Conservation (phyloP, 2,329 filamentous ascomycete species). For the Penicillium sp. region DNA sequence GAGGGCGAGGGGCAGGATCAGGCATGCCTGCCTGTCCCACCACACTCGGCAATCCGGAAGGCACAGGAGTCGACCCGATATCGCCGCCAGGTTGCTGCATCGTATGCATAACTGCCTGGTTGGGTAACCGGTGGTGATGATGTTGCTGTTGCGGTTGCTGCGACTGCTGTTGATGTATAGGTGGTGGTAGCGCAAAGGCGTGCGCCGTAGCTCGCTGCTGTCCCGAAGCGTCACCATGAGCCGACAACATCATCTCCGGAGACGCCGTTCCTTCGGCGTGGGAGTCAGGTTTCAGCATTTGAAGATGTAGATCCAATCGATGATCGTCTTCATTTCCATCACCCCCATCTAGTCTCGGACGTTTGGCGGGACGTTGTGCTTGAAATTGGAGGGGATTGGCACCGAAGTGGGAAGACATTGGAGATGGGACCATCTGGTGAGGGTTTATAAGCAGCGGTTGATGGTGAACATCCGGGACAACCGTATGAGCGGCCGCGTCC, state of each 20-base stretch:
- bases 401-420: constrained; percentile 33
- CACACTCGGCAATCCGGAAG: constrained; percentile 70
- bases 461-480: constrained; percentile 29
- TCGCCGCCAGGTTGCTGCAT: constrained; percentile 58
- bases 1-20: constrained; percentile 70
- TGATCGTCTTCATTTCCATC: constrained; percentile 24
- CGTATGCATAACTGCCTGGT: constrained; percentile 63
- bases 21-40: constrained; percentile 88
- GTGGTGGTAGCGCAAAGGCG: constrained; percentile 36
- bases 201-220: constrained; percentile 27
- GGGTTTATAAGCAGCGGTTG: constrained; percentile 29
- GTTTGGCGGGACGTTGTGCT: constrained; percentile 31
- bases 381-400: constrained; percentile 30
- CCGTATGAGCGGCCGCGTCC: constrained; percentile 26
- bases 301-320: constrained; percentile 28
- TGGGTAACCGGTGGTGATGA: constrained; percentile 76
- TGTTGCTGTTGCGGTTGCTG: constrained; percentile 41
- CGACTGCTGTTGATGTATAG: constrained; percentile 47
- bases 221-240: constrained; percentile 28
- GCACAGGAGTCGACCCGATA: constrained; percentile 39
- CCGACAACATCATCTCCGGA: constrained; percentile 32
- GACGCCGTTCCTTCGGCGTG: constrained; percentile 29
- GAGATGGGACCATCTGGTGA: constrained; percentile 32
- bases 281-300: constrained; percentile 29
- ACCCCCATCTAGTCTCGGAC: constrained; percentile 30